A percentile compares a stretch with the other conserved stretches of the same genome.
Conservation (phyloP, 176 grass and related monocot species). For the Ananas comosus region DNA sequence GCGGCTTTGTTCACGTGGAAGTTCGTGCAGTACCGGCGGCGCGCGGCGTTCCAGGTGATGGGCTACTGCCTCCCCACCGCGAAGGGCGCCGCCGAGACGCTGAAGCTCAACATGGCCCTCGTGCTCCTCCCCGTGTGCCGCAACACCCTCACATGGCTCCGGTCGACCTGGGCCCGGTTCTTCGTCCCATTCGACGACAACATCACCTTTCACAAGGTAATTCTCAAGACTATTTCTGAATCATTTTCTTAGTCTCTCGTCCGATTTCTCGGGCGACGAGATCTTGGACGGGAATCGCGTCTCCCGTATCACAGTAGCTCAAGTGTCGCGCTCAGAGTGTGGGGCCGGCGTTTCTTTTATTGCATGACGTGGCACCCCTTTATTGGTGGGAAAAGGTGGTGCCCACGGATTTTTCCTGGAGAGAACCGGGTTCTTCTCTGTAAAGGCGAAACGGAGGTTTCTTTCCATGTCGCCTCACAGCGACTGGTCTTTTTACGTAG, state of each 20-base stretch:
- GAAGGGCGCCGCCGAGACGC: conserved; percentile 90
- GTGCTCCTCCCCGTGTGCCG: conserved; percentile 90
- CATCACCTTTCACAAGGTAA: conserved; percentile 99
- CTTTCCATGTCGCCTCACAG: too few species aligned
- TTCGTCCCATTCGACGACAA: conserved; percentile 98
- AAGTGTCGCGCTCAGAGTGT: too few species aligned
- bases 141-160: conserved; percentile 95
- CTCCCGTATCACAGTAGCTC: too few species aligned
- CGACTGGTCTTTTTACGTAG: too few species aligned
- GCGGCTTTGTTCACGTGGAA: conserved; percentile 70
- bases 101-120: conserved; percentile 98
- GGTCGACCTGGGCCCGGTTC: conserved; percentile 80
- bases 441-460: too few species aligned
- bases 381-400: too few species aligned
- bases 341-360: too few species aligned
- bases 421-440: too few species aligned
- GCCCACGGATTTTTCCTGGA: too few species aligned
- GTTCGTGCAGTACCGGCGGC: conserved; percentile 70
- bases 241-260: neutral
- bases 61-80: conserved; percentile 86
- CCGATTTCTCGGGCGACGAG: neutral
- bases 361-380: too few species aligned
- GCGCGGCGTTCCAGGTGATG: conserved; percentile 60
- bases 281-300: too few species aligned
- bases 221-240: neutral